Evolutionary conservation across 2,329 filamentous ascomycete genomes (phyloP).

Genomic region (Decorospora gaudefroyi): DNA sequence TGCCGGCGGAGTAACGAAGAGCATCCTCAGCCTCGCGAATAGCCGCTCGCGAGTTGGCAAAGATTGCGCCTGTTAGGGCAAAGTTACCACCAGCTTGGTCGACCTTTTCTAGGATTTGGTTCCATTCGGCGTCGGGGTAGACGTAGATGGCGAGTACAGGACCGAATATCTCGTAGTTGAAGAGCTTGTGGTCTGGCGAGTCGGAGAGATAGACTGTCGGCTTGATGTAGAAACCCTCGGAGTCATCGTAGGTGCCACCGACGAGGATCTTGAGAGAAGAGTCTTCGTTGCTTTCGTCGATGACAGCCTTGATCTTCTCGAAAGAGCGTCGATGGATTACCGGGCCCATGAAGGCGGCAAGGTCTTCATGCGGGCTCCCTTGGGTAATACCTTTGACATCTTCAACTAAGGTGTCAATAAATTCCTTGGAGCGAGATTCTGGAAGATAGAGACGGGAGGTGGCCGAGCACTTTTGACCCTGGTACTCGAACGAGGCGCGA

Average conservation of each 20-base stretch:
- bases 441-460: conserved; percentile 79
- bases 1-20: conserved; percentile 72
- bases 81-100: conserved; percentile 70
- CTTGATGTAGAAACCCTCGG: conserved; percentile 77
- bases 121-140: conserved; percentile 68
- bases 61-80: conserved; percentile 74
- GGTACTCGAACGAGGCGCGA: conserved; percentile 83
- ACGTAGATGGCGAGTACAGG: conserved; percentile 75
- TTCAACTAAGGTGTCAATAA: conserved; percentile 65
- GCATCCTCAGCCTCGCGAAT: conserved; percentile 70
- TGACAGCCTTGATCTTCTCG: conserved; percentile 73
- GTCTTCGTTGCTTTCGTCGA: conserved; percentile 76
- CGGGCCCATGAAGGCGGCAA: conserved; percentile 78
- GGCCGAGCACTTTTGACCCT: conserved; percentile 88
- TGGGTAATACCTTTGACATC: conserved; percentile 71
- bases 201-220: conserved; percentile 77
- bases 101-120: conserved; percentile 60
- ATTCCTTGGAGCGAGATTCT: conserved; percentile 70
- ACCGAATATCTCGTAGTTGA: conserved; percentile 79
- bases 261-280: conserved; percentile 69
- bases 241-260: conserved; percentile 75
- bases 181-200: conserved; percentile 71
- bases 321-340: conserved; percentile 81
- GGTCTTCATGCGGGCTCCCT: conserved; percentile 66
- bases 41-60: conserved; percentile 68